Evolutionary conservation across 2,329 filamentous ascomycete species (phyloP).

Genomic region (Canariomyces notabilis): DNA sequence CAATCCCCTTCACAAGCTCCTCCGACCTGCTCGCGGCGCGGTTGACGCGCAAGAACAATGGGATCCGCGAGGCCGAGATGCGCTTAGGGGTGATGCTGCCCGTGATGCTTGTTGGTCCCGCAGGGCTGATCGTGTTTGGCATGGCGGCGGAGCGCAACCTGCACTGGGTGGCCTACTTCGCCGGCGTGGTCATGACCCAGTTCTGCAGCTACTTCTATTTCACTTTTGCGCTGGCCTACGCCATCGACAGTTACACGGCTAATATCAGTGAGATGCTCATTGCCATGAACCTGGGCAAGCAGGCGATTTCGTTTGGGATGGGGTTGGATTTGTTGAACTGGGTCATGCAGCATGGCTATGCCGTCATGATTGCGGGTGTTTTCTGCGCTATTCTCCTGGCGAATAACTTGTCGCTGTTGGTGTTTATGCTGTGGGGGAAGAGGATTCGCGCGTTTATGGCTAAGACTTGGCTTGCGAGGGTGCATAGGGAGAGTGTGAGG

Average conservation of each 20-base stretch:
- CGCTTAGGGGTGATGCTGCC: conserved; percentile 33
- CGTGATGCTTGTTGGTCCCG: conserved; percentile 33
- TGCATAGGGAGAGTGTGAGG: conserved; percentile 16
- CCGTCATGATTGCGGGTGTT: conserved; percentile 42
- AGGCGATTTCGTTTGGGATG: conserved; percentile 47
- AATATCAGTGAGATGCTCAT: conserved; percentile 56
- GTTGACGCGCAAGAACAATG: conserved; percentile 35
- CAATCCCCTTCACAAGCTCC: conserved; percentile 39
- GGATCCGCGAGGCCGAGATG: conserved; percentile 42
- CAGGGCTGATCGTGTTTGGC: conserved; percentile 38
- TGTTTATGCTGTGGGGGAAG: conserved; percentile 46
- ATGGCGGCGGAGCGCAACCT: conserved; percentile 31
- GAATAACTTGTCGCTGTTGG: conserved; percentile 41
- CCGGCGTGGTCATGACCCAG: conserved; percentile 40
- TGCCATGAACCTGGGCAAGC: conserved; percentile 48
- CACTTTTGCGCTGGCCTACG: conserved; percentile 52
- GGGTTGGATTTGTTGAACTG: conserved; percentile 43
- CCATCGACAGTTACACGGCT: conserved; percentile 50
- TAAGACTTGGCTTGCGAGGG: conserved; percentile 39
- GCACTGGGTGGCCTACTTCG: conserved; percentile 40
- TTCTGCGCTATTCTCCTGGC: conserved; percentile 40
- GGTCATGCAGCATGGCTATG: conserved; percentile 42
- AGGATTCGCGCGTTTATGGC: conserved; percentile 39
- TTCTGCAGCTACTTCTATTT: conserved; percentile 48
- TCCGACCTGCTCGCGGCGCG: conserved; percentile 36